Evolutionary conservation across 768 basidiomycete species (phyloP).

Genomic region (Pisolithus marmoratus): DNA sequence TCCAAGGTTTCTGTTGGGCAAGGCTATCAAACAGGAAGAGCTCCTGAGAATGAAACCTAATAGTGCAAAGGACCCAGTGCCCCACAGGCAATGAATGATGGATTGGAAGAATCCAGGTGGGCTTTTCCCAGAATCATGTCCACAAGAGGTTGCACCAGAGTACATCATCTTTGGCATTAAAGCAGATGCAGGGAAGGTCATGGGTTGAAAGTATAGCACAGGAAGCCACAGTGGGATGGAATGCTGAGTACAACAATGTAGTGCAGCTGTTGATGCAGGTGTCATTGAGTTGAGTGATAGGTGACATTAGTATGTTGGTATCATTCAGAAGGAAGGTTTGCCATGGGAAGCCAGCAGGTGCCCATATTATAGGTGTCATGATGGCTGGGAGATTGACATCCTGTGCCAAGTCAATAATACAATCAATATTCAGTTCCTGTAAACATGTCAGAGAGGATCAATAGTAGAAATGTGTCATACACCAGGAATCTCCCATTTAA

Average conservation of each 20-base stretch:
- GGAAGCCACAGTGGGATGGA: not conserved
- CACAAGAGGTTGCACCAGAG: too few species aligned
- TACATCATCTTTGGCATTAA: too few species aligned
- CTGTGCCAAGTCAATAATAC: not conserved
- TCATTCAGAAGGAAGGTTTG: not conserved
- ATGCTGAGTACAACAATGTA: not conserved
- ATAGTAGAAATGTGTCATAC: not conserved
- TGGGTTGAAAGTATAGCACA: not conserved
- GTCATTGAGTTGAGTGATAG: not conserved
- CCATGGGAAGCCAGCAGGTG: not conserved
- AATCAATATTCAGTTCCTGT: not conserved
- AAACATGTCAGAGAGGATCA: not conserved
- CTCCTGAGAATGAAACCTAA: too few species aligned
- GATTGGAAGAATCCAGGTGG: too few species aligned
- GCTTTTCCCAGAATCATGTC: too few species aligned
- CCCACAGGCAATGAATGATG: too few species aligned
- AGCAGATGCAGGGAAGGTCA: too few species aligned
- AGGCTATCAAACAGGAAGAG: too few species aligned
- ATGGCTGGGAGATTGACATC: not conserved
- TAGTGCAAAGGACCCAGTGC: too few species aligned
- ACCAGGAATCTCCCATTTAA: not conserved
- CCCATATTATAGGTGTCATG: not conserved
- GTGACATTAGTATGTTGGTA: not conserved
- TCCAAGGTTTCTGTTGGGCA: too few species aligned
- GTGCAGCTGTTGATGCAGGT: not conserved